A percentile compares a stretch with the other conserved stretches of the same genome.
Conservation (phyloP, 768 basidiomycete species). For the Sistotremastrum suecicum region DNA sequence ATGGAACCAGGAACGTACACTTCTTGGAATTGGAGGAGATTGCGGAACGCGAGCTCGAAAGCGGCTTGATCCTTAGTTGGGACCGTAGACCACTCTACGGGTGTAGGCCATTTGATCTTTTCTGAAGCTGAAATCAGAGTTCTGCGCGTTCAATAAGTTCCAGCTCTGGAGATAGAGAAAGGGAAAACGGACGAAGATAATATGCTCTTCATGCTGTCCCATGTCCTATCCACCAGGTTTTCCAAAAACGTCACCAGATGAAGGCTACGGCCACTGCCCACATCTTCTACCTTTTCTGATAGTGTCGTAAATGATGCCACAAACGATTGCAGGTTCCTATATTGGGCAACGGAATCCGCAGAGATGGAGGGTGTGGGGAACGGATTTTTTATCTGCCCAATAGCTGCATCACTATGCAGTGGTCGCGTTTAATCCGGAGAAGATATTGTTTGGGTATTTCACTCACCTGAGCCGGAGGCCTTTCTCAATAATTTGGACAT, state of each 20-base stretch:
- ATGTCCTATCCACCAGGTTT: constrained; percentile 53
- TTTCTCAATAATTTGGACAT: constrained; percentile 61
- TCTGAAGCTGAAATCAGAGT: constrained; percentile 52
- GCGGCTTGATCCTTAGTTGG: constrained; percentile 34
- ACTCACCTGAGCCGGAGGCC: constrained; percentile 59
- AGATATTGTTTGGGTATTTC: background rate
- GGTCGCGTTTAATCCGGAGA: background rate
- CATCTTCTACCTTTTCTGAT: constrained; percentile 32
- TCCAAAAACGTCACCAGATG: constrained; percentile 50
- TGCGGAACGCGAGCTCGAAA: constrained; percentile 70
- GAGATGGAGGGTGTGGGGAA: constrained; percentile 26
- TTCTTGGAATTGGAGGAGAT: constrained; percentile 62
- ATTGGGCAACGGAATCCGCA: constrained; percentile 34
- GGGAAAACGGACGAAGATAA: constrained; percentile 42
- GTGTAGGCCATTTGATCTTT: constrained; percentile 72
- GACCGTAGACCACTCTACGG: constrained; percentile 47
- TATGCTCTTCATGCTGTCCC: constrained; percentile 55
- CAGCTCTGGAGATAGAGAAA: background rate
- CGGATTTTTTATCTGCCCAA: constrained; percentile 33
- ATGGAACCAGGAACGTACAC: constrained; percentile 37
- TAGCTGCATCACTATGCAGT: constrained; percentile 37
- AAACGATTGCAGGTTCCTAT: constrained; percentile 48
- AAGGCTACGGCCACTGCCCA: constrained; percentile 31
- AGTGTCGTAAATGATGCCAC: constrained; percentile 32
- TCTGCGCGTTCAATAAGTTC: constrained; percentile 23